These are phyloP conservation scores for Globisporangium okanoganense DNA, from an alignment of 352 stramenopile genomes.

Conservation along the genomic window DNA sequence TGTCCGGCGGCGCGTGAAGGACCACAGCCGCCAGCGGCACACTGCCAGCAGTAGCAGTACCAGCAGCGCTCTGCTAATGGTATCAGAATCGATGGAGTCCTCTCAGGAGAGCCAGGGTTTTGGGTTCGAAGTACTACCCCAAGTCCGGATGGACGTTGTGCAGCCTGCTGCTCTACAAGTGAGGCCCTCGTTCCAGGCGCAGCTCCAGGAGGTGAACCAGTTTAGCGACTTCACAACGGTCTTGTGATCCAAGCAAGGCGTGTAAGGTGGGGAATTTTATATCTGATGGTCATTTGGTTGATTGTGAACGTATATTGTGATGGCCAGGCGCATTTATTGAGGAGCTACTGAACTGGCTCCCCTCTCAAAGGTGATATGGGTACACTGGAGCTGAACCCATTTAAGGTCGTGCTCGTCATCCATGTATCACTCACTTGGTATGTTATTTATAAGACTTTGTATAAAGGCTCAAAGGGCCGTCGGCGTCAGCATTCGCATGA, in stretches of 20 bases:
- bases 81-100: background rate
- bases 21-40: constrained; percentile 38
- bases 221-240: constrained; percentile 2
- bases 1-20: constrained; percentile 60
- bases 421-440: background rate
- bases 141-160: background rate
- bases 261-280: too few species aligned
- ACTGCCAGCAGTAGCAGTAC: background rate
- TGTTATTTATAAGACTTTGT: background rate
- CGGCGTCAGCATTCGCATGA: background rate
- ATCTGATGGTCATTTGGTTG: too few species aligned
- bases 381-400: background rate
- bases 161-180: background rate
- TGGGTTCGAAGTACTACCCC: background rate
- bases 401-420: background rate
- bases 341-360: too few species aligned
- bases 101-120: background rate
- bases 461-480: background rate
- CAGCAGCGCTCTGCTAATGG: background rate
- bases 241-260: constrained; percentile 5
- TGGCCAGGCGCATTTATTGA: too few species aligned
- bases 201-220: constrained; percentile 4
- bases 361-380: background rate
- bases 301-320: too few species aligned
- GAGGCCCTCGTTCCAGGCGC: constrained; percentile 9